These are phyloP conservation scores for Corynespora cassiicola DNA, from an alignment of 2,329 filamentous ascomycete species.

Conservation along the genomic window DNA sequence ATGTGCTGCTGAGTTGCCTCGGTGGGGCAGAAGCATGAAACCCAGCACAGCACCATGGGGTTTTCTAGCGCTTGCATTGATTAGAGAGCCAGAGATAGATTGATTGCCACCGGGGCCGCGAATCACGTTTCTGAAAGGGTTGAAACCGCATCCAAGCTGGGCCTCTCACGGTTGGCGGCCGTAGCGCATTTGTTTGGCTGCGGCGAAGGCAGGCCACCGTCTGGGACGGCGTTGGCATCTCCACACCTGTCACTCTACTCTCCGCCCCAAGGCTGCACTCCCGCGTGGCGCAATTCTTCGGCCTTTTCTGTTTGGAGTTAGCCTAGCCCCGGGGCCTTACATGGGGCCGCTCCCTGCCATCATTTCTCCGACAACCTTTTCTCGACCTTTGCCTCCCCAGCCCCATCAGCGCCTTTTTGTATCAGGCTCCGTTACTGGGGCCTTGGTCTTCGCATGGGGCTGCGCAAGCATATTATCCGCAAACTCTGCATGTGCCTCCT, in stretches of 20 bases:
- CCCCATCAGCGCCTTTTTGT: constrained; percentile 1
- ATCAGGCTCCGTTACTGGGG: not conserved
- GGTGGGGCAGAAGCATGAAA: constrained; percentile 21
- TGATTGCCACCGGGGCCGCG: constrained; percentile 6
- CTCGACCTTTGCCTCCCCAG: constrained; percentile 13
- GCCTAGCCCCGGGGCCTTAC: constrained; percentile 8
- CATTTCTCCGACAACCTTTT: constrained; percentile 21
- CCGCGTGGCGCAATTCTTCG: constrained; percentile 5
- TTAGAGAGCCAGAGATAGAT: constrained; percentile 14
- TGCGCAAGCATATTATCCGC: too few species aligned
- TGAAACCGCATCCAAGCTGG: constrained; percentile 11
- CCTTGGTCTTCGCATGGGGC: not conserved
- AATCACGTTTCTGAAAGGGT: constrained; percentile 14
- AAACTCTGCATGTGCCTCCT: constrained; percentile 5
- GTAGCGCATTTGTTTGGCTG: constrained; percentile 6
- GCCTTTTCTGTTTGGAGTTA: constrained; percentile 9
- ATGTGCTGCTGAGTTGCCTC: constrained; percentile 4
- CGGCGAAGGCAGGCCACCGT: constrained; percentile 5
- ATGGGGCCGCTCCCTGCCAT: constrained; percentile 9
- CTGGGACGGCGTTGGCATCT: too few species aligned
- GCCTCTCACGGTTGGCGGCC: too few species aligned
- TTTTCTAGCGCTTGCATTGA: constrained; percentile 20
- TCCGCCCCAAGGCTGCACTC: too few species aligned
- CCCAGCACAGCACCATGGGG: constrained; percentile 5
- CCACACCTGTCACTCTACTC: too few species aligned